These are phyloP conservation scores for Aspergillus sp. DNA, from an alignment of 2,329 filamentous ascomycete genomes.

Conservation along the genomic window DNA sequence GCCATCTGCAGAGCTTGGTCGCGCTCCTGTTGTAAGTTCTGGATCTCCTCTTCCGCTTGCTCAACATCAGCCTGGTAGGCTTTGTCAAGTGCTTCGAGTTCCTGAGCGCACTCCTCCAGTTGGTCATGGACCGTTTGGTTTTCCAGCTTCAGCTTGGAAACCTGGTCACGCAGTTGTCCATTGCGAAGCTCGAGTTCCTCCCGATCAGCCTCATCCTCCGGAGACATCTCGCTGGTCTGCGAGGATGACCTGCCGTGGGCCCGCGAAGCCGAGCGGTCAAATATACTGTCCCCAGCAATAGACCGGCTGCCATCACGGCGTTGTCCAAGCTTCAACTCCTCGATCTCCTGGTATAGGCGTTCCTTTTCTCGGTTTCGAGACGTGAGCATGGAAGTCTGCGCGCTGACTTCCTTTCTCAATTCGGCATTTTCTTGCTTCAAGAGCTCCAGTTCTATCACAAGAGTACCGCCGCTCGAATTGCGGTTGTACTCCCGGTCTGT, in stretches of 20 bases:
- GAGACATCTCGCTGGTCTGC: slow-evolving; percentile 62
- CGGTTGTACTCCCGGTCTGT: slow-evolving; percentile 32
- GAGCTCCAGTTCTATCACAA: slow-evolving; percentile 67
- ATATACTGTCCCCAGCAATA: slow-evolving; percentile 73
- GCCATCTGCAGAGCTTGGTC: slow-evolving; percentile 76
- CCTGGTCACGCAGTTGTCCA: slow-evolving; percentile 74
- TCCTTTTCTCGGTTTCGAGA: slow-evolving; percentile 94
- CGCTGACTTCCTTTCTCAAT: slow-evolving; percentile 81
- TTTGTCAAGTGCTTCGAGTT: slow-evolving; percentile 67
- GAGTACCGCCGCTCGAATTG: slow-evolving; percentile 29
- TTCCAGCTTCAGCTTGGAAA: slow-evolving; percentile 77
- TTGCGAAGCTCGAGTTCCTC: slow-evolving; percentile 82
- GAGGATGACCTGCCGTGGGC: slow-evolving; percentile 69
- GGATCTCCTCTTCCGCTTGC: slow-evolving; percentile 69
- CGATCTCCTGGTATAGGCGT: slow-evolving; percentile 90
- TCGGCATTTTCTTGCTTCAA: slow-evolving; percentile 89
- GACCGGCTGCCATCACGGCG: slow-evolving; percentile 59
- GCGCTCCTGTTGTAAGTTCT: slow-evolving; percentile 71
- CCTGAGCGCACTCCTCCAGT: slow-evolving; percentile 69
- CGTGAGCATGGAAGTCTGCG: slow-evolving; percentile 95
- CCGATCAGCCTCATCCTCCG: slow-evolving; percentile 65
- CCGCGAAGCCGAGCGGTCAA: slow-evolving; percentile 89
- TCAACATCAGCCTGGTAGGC: slow-evolving; percentile 76
- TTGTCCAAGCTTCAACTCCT: slow-evolving; percentile 85
- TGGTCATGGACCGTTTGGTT: slow-evolving; percentile 84